Conservation (phyloP, 2,329 filamentous ascomycete species). For the Fusarium austroafricanum region DNA sequence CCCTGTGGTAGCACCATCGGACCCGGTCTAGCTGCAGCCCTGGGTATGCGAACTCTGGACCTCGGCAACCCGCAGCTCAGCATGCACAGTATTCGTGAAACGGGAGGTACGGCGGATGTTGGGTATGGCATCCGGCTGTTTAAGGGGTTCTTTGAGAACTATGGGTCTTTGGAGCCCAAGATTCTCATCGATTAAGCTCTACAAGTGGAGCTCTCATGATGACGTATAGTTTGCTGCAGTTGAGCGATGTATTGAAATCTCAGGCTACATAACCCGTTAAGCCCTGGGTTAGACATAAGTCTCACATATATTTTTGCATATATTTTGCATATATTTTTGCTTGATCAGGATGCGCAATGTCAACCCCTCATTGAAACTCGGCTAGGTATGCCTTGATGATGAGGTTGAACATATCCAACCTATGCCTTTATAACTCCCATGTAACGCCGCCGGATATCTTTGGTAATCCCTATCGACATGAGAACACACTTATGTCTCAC, state of each 20-base stretch:
- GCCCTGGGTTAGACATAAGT: not conserved
- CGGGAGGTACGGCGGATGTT: conserved; percentile 87
- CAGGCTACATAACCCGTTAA: not conserved
- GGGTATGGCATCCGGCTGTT: conserved; percentile 88
- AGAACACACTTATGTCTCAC: conserved; percentile 21
- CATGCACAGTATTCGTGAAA: conserved; percentile 98
- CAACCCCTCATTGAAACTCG: conserved; percentile 4
- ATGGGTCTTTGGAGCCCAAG: conserved; percentile 82
- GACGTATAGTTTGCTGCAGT: conserved; percentile 17
- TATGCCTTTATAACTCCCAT: conserved; percentile 8
- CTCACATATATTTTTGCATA: too few relatives aligned
- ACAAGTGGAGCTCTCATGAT: conserved; percentile 16
- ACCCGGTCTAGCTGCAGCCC: conserved; percentile 89
- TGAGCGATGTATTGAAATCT: conserved; percentile 5
- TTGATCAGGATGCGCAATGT: conserved; percentile 14
- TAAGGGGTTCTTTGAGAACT: conserved; percentile 86
- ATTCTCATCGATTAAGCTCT: conserved; percentile 80
- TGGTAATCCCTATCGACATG: conserved; percentile 19
- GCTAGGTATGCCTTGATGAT: not conserved
- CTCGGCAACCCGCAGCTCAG: conserved; percentile 93
- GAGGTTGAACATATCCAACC: conserved; percentile 25
- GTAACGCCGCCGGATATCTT: conserved; percentile 38
- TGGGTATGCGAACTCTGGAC: conserved; percentile 91
- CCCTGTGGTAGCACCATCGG: conserved; percentile 96
- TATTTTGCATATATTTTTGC: conserved; percentile 7